Conservation (phyloP, 257 asterid species). For the Haberlea rhodopensis region DNA sequence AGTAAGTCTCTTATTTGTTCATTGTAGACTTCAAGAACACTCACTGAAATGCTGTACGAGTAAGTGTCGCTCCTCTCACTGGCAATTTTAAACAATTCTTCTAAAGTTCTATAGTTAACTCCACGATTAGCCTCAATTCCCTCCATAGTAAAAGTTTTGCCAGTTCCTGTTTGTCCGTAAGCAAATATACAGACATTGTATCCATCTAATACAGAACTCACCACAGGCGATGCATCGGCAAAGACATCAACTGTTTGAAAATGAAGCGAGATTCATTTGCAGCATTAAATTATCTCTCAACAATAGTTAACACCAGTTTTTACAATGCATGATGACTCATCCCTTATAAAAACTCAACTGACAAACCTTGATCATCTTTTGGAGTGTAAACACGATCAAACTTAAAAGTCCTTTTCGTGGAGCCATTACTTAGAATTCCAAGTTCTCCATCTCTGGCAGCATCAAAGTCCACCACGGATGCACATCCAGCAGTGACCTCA, state of each 20-base stretch:
- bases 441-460: slow-evolving; percentile 96
- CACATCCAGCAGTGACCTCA: slow-evolving; percentile 58
- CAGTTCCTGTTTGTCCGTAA: slow-evolving; percentile 98
- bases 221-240: slow-evolving; percentile 96
- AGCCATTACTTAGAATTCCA: slow-evolving; percentile 52
- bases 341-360: background rate
- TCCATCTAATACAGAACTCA: slow-evolving; percentile 87
- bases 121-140: slow-evolving; percentile 82
- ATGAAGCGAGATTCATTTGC: slow-evolving; percentile 4
- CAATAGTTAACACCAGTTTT: background rate
- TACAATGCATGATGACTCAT: background rate
- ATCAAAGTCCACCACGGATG: slow-evolving; percentile 79
- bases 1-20: slow-evolving; percentile 92
- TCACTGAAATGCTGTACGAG: slow-evolving; percentile 75
- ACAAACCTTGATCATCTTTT: slow-evolving; percentile 89
- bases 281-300: background rate
- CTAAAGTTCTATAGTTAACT: slow-evolving; percentile 88
- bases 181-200: slow-evolving; percentile 96
- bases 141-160: slow-evolving; percentile 99
- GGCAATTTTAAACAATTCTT: slow-evolving; percentile 75
- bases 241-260: slow-evolving; percentile 72
- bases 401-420: slow-evolving; percentile 65
- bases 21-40: slow-evolving; percentile 97
- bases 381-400: slow-evolving; percentile 94
- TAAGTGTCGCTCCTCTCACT: slow-evolving; percentile 67